Percentiles rank a stretch among this genome's conserved stretches.
Evolutionary conservation across 2,329 filamentous ascomycete species (phyloP).

Genomic region (Nothomitra cinnamomea): DNA sequence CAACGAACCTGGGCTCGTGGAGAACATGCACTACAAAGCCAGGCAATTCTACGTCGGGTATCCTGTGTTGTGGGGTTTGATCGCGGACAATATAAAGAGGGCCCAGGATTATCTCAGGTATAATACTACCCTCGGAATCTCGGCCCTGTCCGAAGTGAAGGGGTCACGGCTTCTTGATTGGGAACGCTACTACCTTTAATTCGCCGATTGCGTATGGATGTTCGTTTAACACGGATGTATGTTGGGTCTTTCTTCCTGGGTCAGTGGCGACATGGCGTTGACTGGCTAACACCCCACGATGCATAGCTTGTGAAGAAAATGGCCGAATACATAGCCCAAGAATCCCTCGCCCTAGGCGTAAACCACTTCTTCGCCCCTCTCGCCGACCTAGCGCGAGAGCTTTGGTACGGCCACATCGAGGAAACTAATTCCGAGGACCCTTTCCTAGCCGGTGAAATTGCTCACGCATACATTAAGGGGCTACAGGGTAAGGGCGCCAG

Average conservation of each 20-base stretch:
- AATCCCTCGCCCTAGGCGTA: conserved; percentile 48
- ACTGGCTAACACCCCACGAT: too few species aligned
- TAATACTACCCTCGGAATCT: conserved; percentile 52
- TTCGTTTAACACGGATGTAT: conserved; percentile 45
- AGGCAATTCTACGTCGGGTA: conserved; percentile 58
- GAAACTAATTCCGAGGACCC: conserved; percentile 57
- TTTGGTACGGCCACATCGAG: conserved; percentile 56
- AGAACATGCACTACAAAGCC: conserved; percentile 48
- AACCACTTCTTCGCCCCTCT: conserved; percentile 60
- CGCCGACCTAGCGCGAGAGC: conserved; percentile 52
- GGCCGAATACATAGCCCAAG: conserved; percentile 46
- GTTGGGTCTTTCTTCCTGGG: not conserved
- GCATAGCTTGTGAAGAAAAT: conserved; percentile 42
- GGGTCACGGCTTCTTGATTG: conserved; percentile 52
- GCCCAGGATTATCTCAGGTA: conserved; percentile 53
- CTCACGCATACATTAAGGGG: conserved; percentile 41
- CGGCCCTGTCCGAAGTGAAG: conserved; percentile 57
- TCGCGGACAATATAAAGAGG: conserved; percentile 43
- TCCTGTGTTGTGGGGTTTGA: conserved; percentile 43
- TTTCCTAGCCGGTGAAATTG: conserved; percentile 50
- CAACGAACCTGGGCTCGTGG: conserved; percentile 48
- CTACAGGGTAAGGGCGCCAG: conserved; percentile 49
- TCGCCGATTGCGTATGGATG: conserved; percentile 57
- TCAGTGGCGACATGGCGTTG: too few species aligned
- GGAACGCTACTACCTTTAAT: conserved; percentile 65